Conservation (phyloP, 345 rosid genomes). For the Acer negundo region DNA sequence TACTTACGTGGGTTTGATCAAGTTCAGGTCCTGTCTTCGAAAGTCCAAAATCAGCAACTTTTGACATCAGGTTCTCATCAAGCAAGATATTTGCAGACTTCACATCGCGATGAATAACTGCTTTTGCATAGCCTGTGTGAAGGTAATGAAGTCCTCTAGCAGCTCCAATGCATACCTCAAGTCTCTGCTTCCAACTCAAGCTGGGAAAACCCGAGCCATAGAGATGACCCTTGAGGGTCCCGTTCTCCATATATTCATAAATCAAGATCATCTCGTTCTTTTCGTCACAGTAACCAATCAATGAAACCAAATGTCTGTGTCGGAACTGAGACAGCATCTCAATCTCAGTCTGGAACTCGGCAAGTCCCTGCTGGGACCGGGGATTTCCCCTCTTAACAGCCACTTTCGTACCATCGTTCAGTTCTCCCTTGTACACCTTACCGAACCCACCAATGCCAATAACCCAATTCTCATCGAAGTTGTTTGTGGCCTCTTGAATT, state of each 20-base stretch:
- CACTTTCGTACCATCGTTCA: constrained; percentile 59
- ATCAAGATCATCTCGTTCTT: constrained; percentile 75
- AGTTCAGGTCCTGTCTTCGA: constrained; percentile 90
- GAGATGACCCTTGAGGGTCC: constrained; percentile 69
- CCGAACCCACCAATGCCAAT: constrained; percentile 87
- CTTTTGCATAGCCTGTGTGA: constrained; percentile 69
- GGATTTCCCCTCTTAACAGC: constrained; percentile 83
- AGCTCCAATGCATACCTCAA: constrained; percentile 70
- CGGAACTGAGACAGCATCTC: constrained; percentile 83
- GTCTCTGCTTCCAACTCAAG: constrained; percentile 67
- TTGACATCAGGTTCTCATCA: constrained; percentile 75
- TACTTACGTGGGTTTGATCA: constrained; percentile 96
- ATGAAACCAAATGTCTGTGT: constrained; percentile 77
- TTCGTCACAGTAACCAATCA: constrained; percentile 84
- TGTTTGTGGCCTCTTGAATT: constrained; percentile 71
- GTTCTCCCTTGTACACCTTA: constrained; percentile 68
- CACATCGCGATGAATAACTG: constrained; percentile 75
- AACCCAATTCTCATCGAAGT: constrained; percentile 65
- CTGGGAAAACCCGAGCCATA: constrained; percentile 61
- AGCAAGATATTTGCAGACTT: constrained; percentile 78
- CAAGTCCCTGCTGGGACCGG: constrained; percentile 73
- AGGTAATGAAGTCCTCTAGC: constrained; percentile 78
- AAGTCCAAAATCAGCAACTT: constrained; percentile 83
- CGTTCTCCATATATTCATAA: constrained; percentile 81
- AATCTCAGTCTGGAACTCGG: constrained; percentile 78